Conservation (phyloP, 2,329 filamentous ascomycete species). For the Aspergillus felis region DNA sequence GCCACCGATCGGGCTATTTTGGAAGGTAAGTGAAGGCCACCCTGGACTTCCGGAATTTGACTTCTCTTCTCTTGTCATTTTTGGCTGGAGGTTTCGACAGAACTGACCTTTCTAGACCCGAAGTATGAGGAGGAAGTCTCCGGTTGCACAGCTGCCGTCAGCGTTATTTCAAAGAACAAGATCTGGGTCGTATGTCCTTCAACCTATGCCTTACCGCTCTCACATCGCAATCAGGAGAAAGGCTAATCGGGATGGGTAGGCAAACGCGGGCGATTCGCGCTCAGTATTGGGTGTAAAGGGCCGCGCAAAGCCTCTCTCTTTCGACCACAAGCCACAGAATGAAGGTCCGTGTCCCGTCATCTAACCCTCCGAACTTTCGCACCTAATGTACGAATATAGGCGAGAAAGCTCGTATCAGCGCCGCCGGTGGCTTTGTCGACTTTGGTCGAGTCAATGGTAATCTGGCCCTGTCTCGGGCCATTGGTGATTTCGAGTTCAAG, state of each 20-base stretch:
- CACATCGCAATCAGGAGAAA: conserved; percentile 6
- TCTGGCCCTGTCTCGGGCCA: conserved; percentile 89
- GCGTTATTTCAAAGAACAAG: conserved; percentile 82
- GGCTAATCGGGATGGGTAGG: conserved; percentile 52
- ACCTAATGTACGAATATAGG: conserved; percentile 48
- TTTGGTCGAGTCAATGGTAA: conserved; percentile 99
- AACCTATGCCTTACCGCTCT: background rate
- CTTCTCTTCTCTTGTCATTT: background rate
- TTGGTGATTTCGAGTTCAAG: conserved; percentile 99
- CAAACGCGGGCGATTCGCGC: conserved; percentile 94
- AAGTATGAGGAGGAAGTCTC: conserved; percentile 98
- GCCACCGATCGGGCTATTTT: conserved; percentile 94
- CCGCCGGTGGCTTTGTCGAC: conserved; percentile 95
- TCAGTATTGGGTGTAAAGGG: conserved; percentile 95
- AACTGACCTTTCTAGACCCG: conserved; percentile 62
- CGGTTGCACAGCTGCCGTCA: conserved; percentile 92
- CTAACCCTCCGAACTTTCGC: background rate
- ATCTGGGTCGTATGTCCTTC: conserved; percentile 80
- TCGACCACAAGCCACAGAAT: conserved; percentile 98
- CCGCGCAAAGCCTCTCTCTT: conserved; percentile 94
- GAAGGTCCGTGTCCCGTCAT: conserved; percentile 60
- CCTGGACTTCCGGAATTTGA: background rate
- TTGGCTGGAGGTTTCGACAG: background rate
- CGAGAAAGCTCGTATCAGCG: conserved; percentile 93
- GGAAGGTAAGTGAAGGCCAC: conserved; percentile 62